phyloP scores from a whole-genome alignment of 1,139 yeast genomes.

The Schwanniomyces etchellsii region DNA sequence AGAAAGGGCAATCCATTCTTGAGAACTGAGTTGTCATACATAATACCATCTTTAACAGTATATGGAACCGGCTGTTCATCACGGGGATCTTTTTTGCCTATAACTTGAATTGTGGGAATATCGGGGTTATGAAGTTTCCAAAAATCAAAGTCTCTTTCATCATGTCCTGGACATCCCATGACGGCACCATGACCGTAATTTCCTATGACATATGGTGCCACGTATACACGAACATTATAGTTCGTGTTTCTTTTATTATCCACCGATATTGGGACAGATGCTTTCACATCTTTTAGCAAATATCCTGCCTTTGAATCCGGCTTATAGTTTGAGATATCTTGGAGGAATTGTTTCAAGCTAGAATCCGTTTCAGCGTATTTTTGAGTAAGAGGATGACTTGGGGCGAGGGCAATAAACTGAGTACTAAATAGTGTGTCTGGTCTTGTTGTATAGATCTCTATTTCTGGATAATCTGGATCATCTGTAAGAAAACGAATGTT shows the following conservation, averaged over 20 bases:
- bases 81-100: constrained; percentile 27
- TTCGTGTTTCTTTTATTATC: constrained; percentile 10
- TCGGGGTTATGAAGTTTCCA: constrained; percentile 63
- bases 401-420: constrained; percentile 74
- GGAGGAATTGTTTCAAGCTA: constrained; percentile 42
- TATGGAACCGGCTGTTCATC: constrained; percentile 28
- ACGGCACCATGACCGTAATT: constrained; percentile 89
- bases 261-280: constrained; percentile 55
- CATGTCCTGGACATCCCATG: constrained; percentile 98
- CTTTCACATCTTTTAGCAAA: constrained; percentile 39
- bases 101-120: constrained; percentile 34
- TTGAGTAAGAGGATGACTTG: constrained; percentile 59
- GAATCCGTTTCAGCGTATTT: constrained; percentile 28
- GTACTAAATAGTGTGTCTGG: constrained; percentile 83
- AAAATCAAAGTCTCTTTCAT: constrained; percentile 72
- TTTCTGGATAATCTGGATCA: constrained; percentile 12
- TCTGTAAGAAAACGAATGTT: constrained; percentile 45
- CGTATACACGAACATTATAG: constrained; percentile 63
- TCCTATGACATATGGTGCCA: constrained; percentile 84
- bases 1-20: constrained; percentile 28
- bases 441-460: constrained; percentile 75
- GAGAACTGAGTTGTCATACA: constrained; percentile 32
- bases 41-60: constrained; percentile 45
- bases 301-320: constrained; percentile 63
- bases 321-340: constrained; percentile 4